Percentiles rank a stretch among this genome's conserved stretches.
phyloP scores from a whole-genome alignment of 148 eudicot species.

The Fagopyrum esculentum region DNA sequence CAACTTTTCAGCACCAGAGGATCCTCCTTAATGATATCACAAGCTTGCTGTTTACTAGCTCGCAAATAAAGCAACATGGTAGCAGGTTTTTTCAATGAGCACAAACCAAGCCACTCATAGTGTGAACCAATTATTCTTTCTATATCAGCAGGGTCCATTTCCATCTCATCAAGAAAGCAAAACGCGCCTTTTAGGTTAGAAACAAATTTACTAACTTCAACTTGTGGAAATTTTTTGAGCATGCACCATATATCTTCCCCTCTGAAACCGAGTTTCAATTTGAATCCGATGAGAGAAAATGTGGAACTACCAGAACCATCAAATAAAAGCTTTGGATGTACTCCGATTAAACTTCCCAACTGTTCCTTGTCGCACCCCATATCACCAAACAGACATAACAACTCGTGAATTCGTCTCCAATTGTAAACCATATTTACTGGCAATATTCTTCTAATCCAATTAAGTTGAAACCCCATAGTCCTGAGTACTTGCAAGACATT shows the following conservation, averaged over 20 bases:
- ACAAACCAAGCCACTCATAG: conserved; percentile 50
- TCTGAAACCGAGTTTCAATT: conserved; percentile 54
- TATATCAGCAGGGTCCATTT: conserved; percentile 42
- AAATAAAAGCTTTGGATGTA: conserved; percentile 45
- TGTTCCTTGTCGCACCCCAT: conserved; percentile 35
- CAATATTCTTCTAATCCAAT: conserved; percentile 41
- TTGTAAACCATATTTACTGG: conserved; percentile 29
- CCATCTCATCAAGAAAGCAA: conserved; percentile 38
- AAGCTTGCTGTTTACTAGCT: conserved; percentile 35
- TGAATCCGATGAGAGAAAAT: conserved; percentile 36
- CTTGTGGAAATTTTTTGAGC: conserved; percentile 37
- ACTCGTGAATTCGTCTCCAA: conserved; percentile 51
- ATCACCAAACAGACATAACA: conserved; percentile 31
- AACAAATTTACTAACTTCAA: conserved; percentile 30
- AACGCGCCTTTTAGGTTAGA: conserved; percentile 44
- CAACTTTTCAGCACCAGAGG: conserved; percentile 51
- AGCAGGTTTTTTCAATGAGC: conserved; percentile 35
- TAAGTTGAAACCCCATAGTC: conserved; percentile 33
- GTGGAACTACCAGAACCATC: conserved; percentile 42
- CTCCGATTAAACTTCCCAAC: conserved; percentile 23
- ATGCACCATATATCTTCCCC: conserved; percentile 28
- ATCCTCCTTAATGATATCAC: conserved; percentile 41
- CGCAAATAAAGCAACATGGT: conserved; percentile 36
- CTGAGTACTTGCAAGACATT: conserved; percentile 26
- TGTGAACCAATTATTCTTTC: conserved; percentile 39